Conservation (phyloP, 495 filamentous ascomycete genomes). For the Talaromyces liani region DNA sequence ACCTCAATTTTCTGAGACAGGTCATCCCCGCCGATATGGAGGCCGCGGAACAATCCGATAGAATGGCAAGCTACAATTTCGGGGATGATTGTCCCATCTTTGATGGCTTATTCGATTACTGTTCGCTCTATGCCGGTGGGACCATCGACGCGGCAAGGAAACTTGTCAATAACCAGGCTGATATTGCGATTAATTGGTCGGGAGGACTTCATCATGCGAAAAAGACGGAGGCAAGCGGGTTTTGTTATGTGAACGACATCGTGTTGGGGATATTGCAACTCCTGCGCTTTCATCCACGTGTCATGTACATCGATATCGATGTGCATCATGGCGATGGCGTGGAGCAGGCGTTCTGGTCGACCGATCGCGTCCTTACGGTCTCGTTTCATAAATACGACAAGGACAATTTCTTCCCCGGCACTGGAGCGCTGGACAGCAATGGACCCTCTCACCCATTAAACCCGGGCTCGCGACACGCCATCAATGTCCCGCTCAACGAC, state of each 20-base stretch:
- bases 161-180: slow-evolving; percentile 73
- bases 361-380: slow-evolving; percentile 90
- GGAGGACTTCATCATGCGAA: slow-evolving; percentile 97
- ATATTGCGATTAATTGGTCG: slow-evolving; percentile 99
- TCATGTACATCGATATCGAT: slow-evolving; percentile 97
- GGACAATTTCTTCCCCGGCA: slow-evolving; percentile 68
- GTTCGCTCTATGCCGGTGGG: slow-evolving; percentile 84
- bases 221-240: slow-evolving; percentile 86
- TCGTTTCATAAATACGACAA: slow-evolving; percentile 96
- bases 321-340: slow-evolving; percentile 98
- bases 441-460: slow-evolving; percentile 54
- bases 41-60: slow-evolving; percentile 31
- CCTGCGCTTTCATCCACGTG: slow-evolving; percentile 76
- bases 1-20: slow-evolving; percentile 71
- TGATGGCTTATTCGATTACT: slow-evolving; percentile 91
- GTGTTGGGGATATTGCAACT: slow-evolving; percentile 91
- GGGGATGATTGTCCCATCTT: slow-evolving; percentile 96
- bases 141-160: slow-evolving; percentile 89
- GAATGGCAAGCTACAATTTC: slow-evolving; percentile 60
- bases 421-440: slow-evolving; percentile 50
- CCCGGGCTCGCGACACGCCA: slow-evolving; percentile 54
- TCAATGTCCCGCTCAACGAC: slow-evolving; percentile 63
- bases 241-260: slow-evolving; percentile 99
- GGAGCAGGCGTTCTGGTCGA: slow-evolving; percentile 94
- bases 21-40: slow-evolving; percentile 40